Base-by-base conservation (phyloP, 257 asterid species). In the Gynochthodes officinalis region DNA sequence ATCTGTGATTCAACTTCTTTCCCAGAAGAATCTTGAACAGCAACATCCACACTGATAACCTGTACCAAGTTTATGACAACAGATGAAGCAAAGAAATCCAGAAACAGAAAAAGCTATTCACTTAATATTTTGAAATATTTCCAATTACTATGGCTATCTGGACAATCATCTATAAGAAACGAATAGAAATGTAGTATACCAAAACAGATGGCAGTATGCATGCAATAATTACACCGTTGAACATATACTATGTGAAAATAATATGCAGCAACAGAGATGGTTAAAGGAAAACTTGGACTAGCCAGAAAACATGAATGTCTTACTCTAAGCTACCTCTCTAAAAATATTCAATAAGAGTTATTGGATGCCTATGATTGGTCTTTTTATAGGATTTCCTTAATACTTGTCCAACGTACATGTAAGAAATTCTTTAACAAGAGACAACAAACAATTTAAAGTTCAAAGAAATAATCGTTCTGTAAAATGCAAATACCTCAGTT, bases 21-120 rank as follows among this genome's bases (percentile, higher is more conserved):
- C 72, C 99, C 97, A 39, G 82, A 53, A 18, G 97, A 89, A 86
- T 94, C 96, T 78, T 75, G 79, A 74, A 94, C 97, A 15, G 65
- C 71, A 70, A 87, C 84, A 72, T 85, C 87, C 69, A 82, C 79
- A 42, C 78, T 85, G 78, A 77, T 81, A 27, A 94, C 96, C 99
- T 94, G 95, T 67, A 75, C 60, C 79, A 71, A 81, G 78, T 73
- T 42, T 43, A 73, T 64, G 65, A 35, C 28, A 19, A 80, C 2
- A 64, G 64, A 42, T 55, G 54, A 42, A 4, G 71, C 27, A 39
- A 54, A 54, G 32, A 70, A 68, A 52, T 44, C 21, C 42, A 69
- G 48, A 54, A 68, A 33, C 49, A 52, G 33, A 33, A n/a, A 11
- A 53, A 53, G 2, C 11, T 69, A 52, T 57, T 11, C 43, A 14